Conservation (phyloP, 768 basidiomycete species). For the Lactarius quietus region DNA sequence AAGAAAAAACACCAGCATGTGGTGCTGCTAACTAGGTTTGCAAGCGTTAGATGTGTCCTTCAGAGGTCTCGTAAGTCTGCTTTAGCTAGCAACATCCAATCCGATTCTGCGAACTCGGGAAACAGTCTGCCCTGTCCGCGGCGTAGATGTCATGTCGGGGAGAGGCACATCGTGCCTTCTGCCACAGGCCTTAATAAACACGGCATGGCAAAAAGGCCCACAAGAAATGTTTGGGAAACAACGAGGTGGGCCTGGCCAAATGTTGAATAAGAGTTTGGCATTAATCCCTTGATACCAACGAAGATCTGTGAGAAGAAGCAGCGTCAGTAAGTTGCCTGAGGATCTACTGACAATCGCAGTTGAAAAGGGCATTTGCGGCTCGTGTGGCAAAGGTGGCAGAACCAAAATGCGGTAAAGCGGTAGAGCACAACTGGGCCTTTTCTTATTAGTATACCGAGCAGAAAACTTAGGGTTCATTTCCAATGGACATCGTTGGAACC, state of each 20-base stretch:
- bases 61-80: neutral
- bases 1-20: neutral
- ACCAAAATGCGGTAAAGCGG: neutral
- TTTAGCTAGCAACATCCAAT: neutral
- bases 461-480: neutral
- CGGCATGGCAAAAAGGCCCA: neutral
- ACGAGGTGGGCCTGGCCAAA: neutral
- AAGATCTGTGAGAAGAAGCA: neutral
- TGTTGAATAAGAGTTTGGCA: too few relatives aligned
- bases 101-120: neutral
- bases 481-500: too few relatives aligned
- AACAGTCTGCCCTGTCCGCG: neutral
- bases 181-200: neutral
- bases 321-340: neutral
- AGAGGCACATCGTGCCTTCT: neutral
- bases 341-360: neutral
- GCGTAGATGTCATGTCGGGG: neutral
- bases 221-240: neutral
- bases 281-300: too few relatives aligned
- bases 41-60: neutral
- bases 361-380: neutral
- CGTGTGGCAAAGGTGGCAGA: neutral
- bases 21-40: neutral
- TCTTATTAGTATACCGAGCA: neutral
- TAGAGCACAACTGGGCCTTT: neutral